Evolutionary conservation across 2,329 filamentous ascomycete genomes (phyloP).

Genomic region (Thelonectria olida): DNA sequence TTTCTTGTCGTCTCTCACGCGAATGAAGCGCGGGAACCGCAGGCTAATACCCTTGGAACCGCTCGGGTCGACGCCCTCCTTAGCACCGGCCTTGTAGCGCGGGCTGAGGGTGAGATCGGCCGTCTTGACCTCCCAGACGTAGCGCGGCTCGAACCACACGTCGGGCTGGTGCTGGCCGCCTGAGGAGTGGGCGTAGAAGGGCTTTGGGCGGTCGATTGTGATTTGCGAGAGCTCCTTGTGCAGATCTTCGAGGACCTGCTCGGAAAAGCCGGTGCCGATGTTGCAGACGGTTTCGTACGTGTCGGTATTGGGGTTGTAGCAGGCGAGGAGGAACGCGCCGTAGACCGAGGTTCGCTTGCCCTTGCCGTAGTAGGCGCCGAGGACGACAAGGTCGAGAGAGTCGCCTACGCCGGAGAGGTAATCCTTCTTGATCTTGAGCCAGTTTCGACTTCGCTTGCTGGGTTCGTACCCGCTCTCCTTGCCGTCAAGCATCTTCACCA

Average conservation of each 20-base stretch:
- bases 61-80: conserved; percentile 77
- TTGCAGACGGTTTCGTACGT: conserved; percentile 97
- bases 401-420: conserved; percentile 95
- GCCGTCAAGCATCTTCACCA: conserved; percentile 99
- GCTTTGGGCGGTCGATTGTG: conserved; percentile 89
- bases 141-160: conserved; percentile 95
- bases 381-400: conserved; percentile 93
- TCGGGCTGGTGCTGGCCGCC: conserved; percentile 94
- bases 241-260: conserved; percentile 90
- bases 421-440: conserved; percentile 99
- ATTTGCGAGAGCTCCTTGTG: conserved; percentile 78
- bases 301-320: conserved; percentile 84
- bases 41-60: conserved; percentile 85
- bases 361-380: conserved; percentile 93
- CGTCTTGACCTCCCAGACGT: conserved; percentile 98
- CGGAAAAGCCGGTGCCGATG: conserved; percentile 96
- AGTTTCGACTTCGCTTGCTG: conserved; percentile 94
- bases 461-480: conserved; percentile 94
- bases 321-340: conserved; percentile 93
- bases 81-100: conserved; percentile 88
- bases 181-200: conserved; percentile 88
- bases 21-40: conserved; percentile 92
- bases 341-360: conserved; percentile 97
- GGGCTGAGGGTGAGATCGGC: conserved; percentile 94
- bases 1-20: conserved; percentile 94